Conservation (phyloP, 345 rosid species). For the Gossypium rotundifolium region DNA sequence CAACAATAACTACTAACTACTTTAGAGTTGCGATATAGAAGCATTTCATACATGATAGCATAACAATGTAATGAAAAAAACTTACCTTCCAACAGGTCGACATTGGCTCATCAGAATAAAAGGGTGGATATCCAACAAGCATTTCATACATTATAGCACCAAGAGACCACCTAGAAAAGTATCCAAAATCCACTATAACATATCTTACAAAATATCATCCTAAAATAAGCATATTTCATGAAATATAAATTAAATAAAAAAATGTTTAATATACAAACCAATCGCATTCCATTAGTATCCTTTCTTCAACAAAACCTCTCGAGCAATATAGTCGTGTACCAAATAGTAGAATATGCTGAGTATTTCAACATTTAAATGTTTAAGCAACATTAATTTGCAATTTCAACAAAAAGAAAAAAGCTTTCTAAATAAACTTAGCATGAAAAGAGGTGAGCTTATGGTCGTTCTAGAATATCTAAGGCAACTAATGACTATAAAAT, state of each 20-base stretch:
- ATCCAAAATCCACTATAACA: constrained; percentile 7
- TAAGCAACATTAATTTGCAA: constrained; percentile 10
- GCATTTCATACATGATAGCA: not conserved
- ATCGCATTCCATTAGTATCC: constrained; percentile 98
- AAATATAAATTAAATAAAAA: not conserved
- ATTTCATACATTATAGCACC: constrained; percentile 99
- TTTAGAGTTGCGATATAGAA: not conserved
- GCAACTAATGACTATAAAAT: constrained; percentile 3
- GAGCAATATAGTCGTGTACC: constrained; percentile 96
- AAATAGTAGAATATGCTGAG: constrained; percentile 94
- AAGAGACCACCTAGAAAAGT: constrained; percentile 85
- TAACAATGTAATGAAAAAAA: too few relatives aligned
- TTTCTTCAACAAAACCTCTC: constrained; percentile 94
- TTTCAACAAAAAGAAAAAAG: not conserved
- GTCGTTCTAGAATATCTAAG: not conserved
- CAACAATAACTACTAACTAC: not conserved
- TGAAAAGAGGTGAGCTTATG: not conserved
- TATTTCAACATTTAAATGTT: constrained; percentile 5
- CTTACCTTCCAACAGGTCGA: constrained; percentile 97
- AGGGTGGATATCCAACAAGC: constrained; percentile 99
- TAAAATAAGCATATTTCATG: not conserved
- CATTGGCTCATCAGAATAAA: constrained; percentile 98
- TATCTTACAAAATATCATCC: not conserved
- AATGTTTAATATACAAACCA: constrained; percentile 50
- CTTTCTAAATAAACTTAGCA: not conserved